phyloP scores from a whole-genome alignment of 2,329 filamentous ascomycete genomes.

The Didymella pinodella region DNA sequence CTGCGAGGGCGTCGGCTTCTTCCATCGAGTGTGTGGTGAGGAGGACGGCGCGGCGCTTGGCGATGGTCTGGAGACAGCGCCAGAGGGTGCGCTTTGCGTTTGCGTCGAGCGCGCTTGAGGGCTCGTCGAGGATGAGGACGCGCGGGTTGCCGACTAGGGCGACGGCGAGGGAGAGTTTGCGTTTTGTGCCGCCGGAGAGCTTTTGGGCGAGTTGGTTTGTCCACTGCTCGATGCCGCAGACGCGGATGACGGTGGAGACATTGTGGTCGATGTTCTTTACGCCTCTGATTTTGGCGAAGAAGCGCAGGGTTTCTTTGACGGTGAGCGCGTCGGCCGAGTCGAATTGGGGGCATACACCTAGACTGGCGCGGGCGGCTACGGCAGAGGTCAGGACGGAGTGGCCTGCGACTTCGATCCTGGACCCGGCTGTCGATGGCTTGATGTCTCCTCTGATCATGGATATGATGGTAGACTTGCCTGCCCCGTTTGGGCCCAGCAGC shows the following conservation, averaged over 20 bases:
- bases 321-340: conserved; percentile 87
- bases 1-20: conserved; percentile 85
- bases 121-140: conserved; percentile 89
- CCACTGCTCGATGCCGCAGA: conserved; percentile 78
- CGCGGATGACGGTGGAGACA: conserved; percentile 74
- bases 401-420: conserved; percentile 79
- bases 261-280: conserved; percentile 78
- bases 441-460: conserved; percentile 85
- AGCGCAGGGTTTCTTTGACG: conserved; percentile 80
- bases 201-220: conserved; percentile 75
- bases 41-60: conserved; percentile 79
- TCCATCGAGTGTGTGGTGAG: conserved; percentile 92
- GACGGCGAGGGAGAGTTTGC: conserved; percentile 87
- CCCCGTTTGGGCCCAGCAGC: conserved; percentile 86
- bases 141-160: conserved; percentile 89
- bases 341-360: conserved; percentile 83
- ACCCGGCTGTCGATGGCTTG: conserved; percentile 68
- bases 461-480: conserved; percentile 89
- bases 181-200: conserved; percentile 86
- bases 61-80: conserved; percentile 85
- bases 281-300: conserved; percentile 85
- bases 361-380: conserved; percentile 74
- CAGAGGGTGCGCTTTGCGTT: conserved; percentile 85
- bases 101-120: conserved; percentile 84
- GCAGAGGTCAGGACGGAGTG: conserved; percentile 68